Evolutionary conservation across 2,329 filamentous ascomycete species (phyloP).

Genomic region (Arthroderma sp.): DNA sequence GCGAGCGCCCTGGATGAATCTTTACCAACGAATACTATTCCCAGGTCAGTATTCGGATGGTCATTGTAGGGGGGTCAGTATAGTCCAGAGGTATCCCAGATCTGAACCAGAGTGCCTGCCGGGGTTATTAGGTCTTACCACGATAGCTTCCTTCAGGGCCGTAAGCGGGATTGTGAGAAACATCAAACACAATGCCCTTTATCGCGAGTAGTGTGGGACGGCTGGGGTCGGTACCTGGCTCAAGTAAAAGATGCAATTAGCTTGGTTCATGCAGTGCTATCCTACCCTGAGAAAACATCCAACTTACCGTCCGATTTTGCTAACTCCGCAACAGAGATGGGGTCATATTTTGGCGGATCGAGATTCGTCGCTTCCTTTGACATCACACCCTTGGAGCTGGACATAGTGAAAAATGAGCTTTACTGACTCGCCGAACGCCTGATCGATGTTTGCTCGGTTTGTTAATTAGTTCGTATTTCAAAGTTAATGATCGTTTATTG

Average conservation of each 20-base stretch:
- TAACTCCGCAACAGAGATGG: constrained; percentile 68
- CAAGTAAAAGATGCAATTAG: too few species aligned
- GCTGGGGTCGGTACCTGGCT: constrained; percentile 9
- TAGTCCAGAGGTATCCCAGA: background rate
- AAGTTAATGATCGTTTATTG: too few species aligned
- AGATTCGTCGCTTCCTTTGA: constrained; percentile 31
- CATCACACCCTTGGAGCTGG: constrained; percentile 10
- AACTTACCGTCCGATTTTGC: constrained; percentile 64
- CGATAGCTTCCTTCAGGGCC: constrained; percentile 70
- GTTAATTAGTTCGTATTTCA: too few species aligned
- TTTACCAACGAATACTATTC: constrained; percentile 80
- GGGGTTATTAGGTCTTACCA: constrained; percentile 42
- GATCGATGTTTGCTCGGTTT: too few species aligned
- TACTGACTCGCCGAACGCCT: too few species aligned
- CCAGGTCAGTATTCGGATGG: background rate
- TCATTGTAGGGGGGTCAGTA: background rate
- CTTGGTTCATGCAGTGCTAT: too few species aligned
- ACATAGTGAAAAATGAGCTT: constrained; percentile 2
- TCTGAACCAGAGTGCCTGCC: too few species aligned
- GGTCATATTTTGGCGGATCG: constrained; percentile 73
- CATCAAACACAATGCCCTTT: constrained; percentile 89
- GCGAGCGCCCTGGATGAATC: constrained; percentile 88
- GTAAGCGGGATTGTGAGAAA: constrained; percentile 80
- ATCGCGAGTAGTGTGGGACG: constrained; percentile 47
- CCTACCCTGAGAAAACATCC: too few species aligned